phyloP scores from a whole-genome alignment of 306 rosid species.

The Dryas octopetala region DNA sequence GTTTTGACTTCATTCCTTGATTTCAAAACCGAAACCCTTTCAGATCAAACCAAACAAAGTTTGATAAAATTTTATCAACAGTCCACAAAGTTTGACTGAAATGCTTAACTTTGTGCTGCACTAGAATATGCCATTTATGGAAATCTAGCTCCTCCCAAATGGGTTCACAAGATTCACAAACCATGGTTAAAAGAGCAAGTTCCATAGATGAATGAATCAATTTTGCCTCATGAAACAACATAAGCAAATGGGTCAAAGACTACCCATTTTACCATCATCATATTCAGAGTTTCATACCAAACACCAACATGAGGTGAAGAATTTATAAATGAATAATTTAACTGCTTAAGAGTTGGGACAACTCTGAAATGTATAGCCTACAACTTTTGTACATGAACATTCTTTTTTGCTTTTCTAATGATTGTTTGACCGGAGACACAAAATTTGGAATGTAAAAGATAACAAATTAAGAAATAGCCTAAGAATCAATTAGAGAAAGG shows the following conservation, averaged over 20 bases:
- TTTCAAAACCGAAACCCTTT: no score
- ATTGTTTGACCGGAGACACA: constrained; percentile 14
- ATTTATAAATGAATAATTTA: neutral
- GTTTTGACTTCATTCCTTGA: no score
- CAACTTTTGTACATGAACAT: constrained; percentile 35
- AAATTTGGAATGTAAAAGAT: constrained; percentile 23
- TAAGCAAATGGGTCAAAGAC: neutral
- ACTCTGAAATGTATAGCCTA: constrained; percentile 17
- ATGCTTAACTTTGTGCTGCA: no score
- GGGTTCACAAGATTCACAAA: neutral
- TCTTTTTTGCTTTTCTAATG: constrained; percentile 8
- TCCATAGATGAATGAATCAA: neutral
- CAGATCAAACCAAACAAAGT: no score
- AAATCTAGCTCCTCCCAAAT: neutral
- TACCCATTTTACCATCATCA: neutral
- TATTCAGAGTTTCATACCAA: neutral
- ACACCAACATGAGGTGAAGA: neutral
- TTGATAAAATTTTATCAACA: no score
- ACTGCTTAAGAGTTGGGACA: neutral
- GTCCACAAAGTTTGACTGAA: no score
- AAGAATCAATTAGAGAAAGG: constrained; percentile 13
- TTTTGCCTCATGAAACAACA: neutral
- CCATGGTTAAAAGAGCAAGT: neutral
- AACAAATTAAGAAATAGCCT: constrained; percentile 42
- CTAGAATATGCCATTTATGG: neutral